Conservation (phyloP, 2,329 filamentous ascomycete genomes). For the Colletotrichum viniferum region DNA sequence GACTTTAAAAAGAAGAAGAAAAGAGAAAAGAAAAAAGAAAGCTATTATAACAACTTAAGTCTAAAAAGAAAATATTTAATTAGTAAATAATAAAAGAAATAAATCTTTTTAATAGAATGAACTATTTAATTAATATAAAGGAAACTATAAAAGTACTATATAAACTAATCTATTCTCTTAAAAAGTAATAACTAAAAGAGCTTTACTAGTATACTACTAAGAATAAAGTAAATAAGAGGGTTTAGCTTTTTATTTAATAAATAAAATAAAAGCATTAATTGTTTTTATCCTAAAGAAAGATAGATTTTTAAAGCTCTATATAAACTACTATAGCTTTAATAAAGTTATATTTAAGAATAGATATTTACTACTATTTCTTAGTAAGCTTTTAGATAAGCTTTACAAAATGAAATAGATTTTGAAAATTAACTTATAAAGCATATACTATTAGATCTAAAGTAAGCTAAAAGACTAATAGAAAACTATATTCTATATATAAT, state of each 20-base stretch:
- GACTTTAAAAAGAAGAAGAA: not conserved
- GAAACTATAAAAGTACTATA: not conserved
- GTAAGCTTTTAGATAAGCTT: not conserved
- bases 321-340: not conserved
- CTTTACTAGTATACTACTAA: not conserved
- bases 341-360: not conserved
- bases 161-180: accelerated
- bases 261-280: not conserved
- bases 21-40: not conserved
- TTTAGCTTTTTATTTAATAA: not conserved
- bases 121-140: not conserved
- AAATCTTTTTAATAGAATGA: not conserved
- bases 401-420: not conserved
- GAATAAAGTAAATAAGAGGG: not conserved
- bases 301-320: not conserved
- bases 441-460: not conserved
- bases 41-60: not conserved
- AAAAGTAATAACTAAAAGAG: not conserved
- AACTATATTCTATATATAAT: not conserved
- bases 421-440: not conserved
- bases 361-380: not conserved
- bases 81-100: not conserved
- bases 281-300: not conserved
- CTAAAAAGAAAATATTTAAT: not conserved
- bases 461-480: not conserved